Evolutionary conservation across 2,329 filamentous ascomycete genomes (phyloP).

Genomic region (Trichoderma sp.): DNA sequence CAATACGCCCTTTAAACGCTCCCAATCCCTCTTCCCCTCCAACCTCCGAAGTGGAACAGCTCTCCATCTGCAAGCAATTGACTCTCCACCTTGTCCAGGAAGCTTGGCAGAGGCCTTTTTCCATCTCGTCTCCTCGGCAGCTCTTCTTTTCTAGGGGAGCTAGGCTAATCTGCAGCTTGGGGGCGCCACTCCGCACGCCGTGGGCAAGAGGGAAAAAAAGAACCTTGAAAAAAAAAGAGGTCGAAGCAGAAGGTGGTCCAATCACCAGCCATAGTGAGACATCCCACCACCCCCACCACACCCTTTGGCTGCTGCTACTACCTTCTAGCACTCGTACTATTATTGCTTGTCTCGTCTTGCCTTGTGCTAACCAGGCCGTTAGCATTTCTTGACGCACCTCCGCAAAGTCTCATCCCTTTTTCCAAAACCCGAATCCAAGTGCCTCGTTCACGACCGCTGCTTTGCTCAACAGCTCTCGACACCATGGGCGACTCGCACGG

Average conservation of each 20-base stretch:
- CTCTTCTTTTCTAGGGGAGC: not conserved
- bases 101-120: not conserved
- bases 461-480: not conserved
- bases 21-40: not conserved
- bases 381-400: not conserved
- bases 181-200: slow-evolving; percentile 8
- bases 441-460: not conserved
- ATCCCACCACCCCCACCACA: slow-evolving; percentile 17
- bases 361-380: not conserved
- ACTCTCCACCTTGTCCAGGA: not conserved
- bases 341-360: not conserved
- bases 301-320: slow-evolving; percentile 3
- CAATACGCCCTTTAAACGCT: slow-evolving; percentile 5
- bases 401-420: slow-evolving; percentile 7
- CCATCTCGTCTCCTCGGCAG: not conserved
- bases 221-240: slow-evolving; percentile 1
- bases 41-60: not conserved
- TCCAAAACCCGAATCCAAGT: not conserved
- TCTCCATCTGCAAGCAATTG: slow-evolving; percentile 4
- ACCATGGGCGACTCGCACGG: slow-evolving; percentile 15
- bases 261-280: slow-evolving; percentile 13
- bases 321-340: not conserved
- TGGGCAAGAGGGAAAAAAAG: not conserved
- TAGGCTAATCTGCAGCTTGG: slow-evolving; percentile 2
- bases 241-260: not conserved